Base-by-base conservation (phyloP, 257 asterid species). In the Datura wrightii region DNA sequence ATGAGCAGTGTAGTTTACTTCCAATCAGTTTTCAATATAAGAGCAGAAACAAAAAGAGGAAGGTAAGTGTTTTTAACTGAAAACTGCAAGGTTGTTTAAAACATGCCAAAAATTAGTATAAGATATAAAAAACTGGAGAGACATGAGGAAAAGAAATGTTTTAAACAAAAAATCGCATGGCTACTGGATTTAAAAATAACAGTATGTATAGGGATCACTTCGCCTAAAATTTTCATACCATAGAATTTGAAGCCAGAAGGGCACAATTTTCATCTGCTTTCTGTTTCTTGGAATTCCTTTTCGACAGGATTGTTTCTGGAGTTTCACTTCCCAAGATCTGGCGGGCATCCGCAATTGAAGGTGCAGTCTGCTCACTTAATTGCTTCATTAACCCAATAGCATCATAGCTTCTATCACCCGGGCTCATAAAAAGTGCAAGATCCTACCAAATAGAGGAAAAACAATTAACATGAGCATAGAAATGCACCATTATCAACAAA, bases 331-430 rank as follows among this genome's bases (percentile, higher is more conserved):
- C 98, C 90, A 97, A 82, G 86, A 92, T 91, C 88, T 93, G 92
- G 87, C 92, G 99, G 72, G 99, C 99, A 86, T 92, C 93, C 58
- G 99, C 99, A 86, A 92, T 91, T 83, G 99, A 91, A 79, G 92
- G 89, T 34, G 99, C 97, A 48, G 96, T 93, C 83, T 97, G 98
- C 89, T 95, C 99, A 55, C 91, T 94, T 89, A 97, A 88, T 79
- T 94, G 98, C 91, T 92, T 94, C 96, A 95, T 97, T 87, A 97
- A 89, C 84, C 97, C 99, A 82, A 97, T 88, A 70, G 99, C 98
- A 87, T 95, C 99, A 65, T 90, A 95, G 82, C 97, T 92, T 85
- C 90, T 85, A 8, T 93, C 95, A 62, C 91, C 94, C 2, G 99
- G 98, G 92, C 95, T 94, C 91, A 92, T 63, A 80, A 89, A 89